Percentiles rank a stretch among this genome's conserved stretches.
phyloP scores from a whole-genome alignment of 2,329 filamentous ascomycete species.

The Aspergillus vadensis region DNA sequence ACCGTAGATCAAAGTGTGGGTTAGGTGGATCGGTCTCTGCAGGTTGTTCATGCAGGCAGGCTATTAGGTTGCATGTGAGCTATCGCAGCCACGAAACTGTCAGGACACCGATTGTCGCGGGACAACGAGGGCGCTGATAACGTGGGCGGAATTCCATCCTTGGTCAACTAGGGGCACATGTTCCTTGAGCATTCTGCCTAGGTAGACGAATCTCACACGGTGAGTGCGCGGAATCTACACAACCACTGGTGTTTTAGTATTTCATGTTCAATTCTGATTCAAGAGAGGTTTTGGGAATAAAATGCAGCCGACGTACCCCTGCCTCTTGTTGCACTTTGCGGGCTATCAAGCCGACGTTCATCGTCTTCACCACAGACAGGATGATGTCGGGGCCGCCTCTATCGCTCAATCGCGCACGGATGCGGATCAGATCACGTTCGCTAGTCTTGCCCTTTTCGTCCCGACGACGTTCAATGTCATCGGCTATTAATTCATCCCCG shows the following conservation, averaged over 20 bases:
- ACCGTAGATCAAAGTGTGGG: not conserved
- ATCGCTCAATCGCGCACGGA: slow-evolving; percentile 68
- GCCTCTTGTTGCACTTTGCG: slow-evolving; percentile 65
- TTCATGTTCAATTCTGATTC: not conserved
- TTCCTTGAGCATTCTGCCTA: slow-evolving; percentile 78
- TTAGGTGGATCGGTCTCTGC: not conserved
- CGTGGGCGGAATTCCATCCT: slow-evolving; percentile 73
- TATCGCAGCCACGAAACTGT: not conserved
- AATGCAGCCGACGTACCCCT: slow-evolving; percentile 54
- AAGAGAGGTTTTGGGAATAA: no score
- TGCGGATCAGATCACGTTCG: slow-evolving; percentile 57
- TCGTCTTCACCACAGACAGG: slow-evolving; percentile 58
- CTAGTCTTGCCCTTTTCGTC: slow-evolving; percentile 65
- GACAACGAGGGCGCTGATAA: slow-evolving; percentile 75
- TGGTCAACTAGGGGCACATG: slow-evolving; percentile 65
- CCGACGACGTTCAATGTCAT: slow-evolving; percentile 45
- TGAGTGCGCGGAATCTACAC: slow-evolving; percentile 59
- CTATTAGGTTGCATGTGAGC: not conserved
- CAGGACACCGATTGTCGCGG: slow-evolving; percentile 20
- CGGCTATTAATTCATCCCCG: slow-evolving; percentile 40
- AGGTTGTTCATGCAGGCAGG: not conserved
- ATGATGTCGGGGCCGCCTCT: slow-evolving; percentile 63
- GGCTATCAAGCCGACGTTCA: slow-evolving; percentile 66
- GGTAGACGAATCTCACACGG: slow-evolving; percentile 72
- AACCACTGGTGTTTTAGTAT: not conserved